Conservation (phyloP, 1,284 basidiomycete species). For the Grifola frondosa region DNA sequence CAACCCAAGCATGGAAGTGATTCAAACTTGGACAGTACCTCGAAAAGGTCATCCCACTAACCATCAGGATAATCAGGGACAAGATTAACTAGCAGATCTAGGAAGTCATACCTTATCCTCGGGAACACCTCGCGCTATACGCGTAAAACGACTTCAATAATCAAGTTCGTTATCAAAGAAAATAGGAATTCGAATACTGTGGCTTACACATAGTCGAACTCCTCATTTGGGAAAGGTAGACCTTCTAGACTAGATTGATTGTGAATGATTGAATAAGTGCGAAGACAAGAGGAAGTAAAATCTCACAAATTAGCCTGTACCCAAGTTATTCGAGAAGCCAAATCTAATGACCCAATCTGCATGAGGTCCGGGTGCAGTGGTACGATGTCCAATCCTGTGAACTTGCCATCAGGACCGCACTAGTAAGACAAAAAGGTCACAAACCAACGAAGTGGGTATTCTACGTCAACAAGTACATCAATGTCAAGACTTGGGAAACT, state of each 20-base stretch:
- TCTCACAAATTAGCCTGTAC: slow-evolving; percentile 68
- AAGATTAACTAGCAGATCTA: slow-evolving; percentile 5
- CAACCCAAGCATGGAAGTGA: slow-evolving; percentile 2
- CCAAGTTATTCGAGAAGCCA: slow-evolving; percentile 64
- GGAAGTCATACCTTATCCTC: slow-evolving; percentile 57
- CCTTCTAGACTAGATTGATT: slow-evolving; percentile 50
- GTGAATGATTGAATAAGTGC: not conserved
- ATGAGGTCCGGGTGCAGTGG: slow-evolving; percentile 64
- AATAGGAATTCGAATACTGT: not conserved
- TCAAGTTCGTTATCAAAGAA: not conserved
- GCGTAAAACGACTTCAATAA: slow-evolving; percentile 54
- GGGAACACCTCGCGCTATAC: slow-evolving; percentile 68
- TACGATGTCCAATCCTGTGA: slow-evolving; percentile 63
- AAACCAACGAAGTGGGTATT: slow-evolving; percentile 59
- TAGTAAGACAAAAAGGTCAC: slow-evolving; percentile 16
- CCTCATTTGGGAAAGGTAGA: slow-evolving; percentile 65
- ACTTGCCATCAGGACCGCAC: slow-evolving; percentile 5
- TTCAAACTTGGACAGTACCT: slow-evolving; percentile 30
- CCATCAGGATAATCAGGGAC: slow-evolving; percentile 8
- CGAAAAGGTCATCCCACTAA: slow-evolving; percentile 64
- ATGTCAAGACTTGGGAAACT: not conserved
- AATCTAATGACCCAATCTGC: slow-evolving; percentile 51
- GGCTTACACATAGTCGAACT: slow-evolving; percentile 72
- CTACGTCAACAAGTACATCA: slow-evolving; percentile 21
- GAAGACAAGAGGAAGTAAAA: slow-evolving; percentile 2